A percentile compares a stretch with the other conserved stretches of the same genome.
Conservation (phyloP, 768 basidiomycete genomes). For the Russula brevipes region DNA sequence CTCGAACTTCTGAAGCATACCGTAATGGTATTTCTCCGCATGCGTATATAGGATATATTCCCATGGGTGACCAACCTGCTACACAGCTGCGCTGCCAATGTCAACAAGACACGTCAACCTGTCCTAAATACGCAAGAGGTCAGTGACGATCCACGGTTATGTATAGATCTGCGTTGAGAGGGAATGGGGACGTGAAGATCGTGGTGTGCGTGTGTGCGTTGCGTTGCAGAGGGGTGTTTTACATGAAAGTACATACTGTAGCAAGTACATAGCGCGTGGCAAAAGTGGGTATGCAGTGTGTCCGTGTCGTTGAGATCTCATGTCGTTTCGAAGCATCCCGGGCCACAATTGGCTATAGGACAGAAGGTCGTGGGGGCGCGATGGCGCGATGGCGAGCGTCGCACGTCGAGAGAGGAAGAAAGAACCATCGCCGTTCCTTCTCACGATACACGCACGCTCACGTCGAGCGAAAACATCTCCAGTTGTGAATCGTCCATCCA, state of each 20-base stretch:
- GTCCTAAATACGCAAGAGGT: slow-evolving; percentile 1
- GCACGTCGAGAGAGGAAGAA: not conserved
- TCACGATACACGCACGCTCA: slow-evolving; percentile 4
- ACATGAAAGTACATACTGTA: slow-evolving; percentile 16
- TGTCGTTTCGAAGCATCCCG: not conserved
- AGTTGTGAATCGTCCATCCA: not conserved
- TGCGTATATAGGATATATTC: not conserved
- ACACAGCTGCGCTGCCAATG: not conserved
- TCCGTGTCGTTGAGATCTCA: slow-evolving; percentile 1
- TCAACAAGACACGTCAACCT: not conserved
- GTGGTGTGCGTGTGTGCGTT: not conserved
- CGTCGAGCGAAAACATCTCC: slow-evolving; percentile 14
- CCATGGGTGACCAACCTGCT: not conserved
- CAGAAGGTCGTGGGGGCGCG: not conserved
- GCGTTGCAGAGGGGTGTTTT: not conserved
- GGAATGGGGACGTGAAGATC: slow-evolving; percentile 4
- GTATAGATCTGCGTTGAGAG: slow-evolving; percentile 1
- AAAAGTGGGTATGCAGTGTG: slow-evolving; percentile 9
- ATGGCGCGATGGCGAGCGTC: not conserved
- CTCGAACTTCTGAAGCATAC: not conserved
- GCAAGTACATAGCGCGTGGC: slow-evolving; percentile 8
- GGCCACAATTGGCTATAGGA: not conserved
- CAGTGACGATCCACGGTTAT: not conserved
- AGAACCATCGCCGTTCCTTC: not conserved
- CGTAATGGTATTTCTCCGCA: not conserved